phyloP scores from a whole-genome alignment of 2,329 filamentous ascomycete species.

The Cladosporium sp. region DNA sequence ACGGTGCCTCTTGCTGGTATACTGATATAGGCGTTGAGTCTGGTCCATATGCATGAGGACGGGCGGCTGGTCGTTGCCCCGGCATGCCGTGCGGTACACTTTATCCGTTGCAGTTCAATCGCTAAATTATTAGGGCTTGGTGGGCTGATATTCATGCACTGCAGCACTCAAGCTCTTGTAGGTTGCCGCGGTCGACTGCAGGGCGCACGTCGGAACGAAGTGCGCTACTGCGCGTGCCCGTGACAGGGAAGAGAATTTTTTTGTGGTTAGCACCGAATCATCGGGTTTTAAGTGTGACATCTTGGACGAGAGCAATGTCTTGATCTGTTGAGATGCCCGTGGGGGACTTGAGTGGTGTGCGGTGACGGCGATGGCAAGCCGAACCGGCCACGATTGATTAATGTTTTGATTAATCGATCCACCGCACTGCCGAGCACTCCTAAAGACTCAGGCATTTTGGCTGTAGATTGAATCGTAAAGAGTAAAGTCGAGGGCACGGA shows the following conservation, averaged over 20 bases:
- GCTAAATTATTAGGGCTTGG: background rate
- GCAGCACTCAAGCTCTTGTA: background rate
- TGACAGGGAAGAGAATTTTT: slow-evolving; percentile 12
- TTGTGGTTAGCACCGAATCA: background rate
- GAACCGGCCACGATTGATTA: background rate
- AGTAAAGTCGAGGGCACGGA: background rate
- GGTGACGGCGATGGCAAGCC: background rate
- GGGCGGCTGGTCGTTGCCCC: background rate
- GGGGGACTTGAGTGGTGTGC: background rate
- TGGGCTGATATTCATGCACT: background rate
- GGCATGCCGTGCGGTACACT: background rate
- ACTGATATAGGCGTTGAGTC: background rate
- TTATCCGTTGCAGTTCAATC: background rate
- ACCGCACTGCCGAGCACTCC: background rate
- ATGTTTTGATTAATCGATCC: background rate
- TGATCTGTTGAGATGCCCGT: background rate
- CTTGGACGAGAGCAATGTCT: background rate
- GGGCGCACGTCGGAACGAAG: background rate
- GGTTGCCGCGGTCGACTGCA: background rate
- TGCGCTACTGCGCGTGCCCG: background rate
- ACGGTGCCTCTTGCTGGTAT: background rate
- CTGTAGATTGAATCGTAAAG: no score
- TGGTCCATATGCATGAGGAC: background rate
- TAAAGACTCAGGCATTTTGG: background rate
- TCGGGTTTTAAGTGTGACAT: background rate